Evolutionary conservation across 495 filamentous ascomycete species (phyloP).

Genomic region (Aspergillus panamensis): DNA sequence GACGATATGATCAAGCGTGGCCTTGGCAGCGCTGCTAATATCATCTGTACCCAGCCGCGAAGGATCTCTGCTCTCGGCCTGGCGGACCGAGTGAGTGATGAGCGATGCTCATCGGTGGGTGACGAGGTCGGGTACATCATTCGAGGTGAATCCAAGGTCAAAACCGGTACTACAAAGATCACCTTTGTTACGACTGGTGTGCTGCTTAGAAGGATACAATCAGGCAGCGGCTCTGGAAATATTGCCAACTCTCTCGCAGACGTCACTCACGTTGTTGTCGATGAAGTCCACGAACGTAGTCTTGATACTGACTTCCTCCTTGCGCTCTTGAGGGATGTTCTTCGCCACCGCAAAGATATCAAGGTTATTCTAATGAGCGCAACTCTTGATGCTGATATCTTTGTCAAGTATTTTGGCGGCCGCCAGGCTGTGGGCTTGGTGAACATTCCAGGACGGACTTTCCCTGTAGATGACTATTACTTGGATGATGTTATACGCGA

Average conservation of each 20-base stretch:
- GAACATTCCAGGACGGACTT: slow-evolving; percentile 85
- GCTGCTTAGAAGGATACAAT: slow-evolving; percentile 83
- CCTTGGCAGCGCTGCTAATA: slow-evolving; percentile 76
- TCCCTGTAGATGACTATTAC: slow-evolving; percentile 85
- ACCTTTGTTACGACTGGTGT: slow-evolving; percentile 97
- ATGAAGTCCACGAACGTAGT: slow-evolving; percentile 95
- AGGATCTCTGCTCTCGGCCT: slow-evolving; percentile 92
- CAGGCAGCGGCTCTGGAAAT: slow-evolving; percentile 73
- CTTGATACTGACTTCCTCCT: slow-evolving; percentile 94
- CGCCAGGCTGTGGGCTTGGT: slow-evolving; percentile 66
- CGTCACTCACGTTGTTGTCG: slow-evolving; percentile 91
- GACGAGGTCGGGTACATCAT: slow-evolving; percentile 95
- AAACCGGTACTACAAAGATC: slow-evolving; percentile 69
- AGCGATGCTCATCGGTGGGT: slow-evolving; percentile 76
- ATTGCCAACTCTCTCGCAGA: slow-evolving; percentile 77
- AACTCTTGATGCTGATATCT: slow-evolving; percentile 85
- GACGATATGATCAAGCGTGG: slow-evolving; percentile 81
- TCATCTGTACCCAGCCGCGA: slow-evolving; percentile 92
- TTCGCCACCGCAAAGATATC: slow-evolving; percentile 71
- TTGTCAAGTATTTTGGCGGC: slow-evolving; percentile 77
- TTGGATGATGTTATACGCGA: slow-evolving; percentile 81
- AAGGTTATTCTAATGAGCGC: slow-evolving; percentile 98
- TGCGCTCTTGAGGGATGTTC: slow-evolving; percentile 80
- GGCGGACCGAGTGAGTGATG: slow-evolving; percentile 90
- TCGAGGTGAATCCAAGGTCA: slow-evolving; percentile 78